Evolutionary conservation across 768 basidiomycete species (phyloP), one percentile per base, ranked within the genome.

Genomic region (Mrakia blollopis): DNA sequence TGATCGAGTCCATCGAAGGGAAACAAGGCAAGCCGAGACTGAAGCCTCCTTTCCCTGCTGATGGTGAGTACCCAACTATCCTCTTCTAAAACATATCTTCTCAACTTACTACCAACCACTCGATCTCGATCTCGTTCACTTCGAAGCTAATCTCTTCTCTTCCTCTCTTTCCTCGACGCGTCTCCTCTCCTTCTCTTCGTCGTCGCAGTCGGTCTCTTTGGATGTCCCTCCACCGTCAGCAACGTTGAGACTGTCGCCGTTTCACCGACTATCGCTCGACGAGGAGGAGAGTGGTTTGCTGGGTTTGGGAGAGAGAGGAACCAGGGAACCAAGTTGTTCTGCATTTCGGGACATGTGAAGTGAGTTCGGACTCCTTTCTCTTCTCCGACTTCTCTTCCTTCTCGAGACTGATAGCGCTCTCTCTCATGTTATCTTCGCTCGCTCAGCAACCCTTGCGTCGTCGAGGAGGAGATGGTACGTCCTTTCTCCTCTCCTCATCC

Each of bases 231-330:
- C 1, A 98, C 96, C 9, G 96, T 99, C 50, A 95, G 96, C 62
- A 98, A 98, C 81, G 96, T 99, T 62, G 96, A 99, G 86, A 99
- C 96, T 11, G 94, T 99, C 74, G 92, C 95, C 25, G 96, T 98
- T 41, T 94, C 96, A 0, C 96, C 96, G 0, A 98, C 96, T 0
- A 98, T 99, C 79, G 93, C 92, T 82, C 87, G 96, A 65, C 89
- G 96, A 41, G 95, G 96, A 70, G 87, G 88, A 0, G 81, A 88
- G 37, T 98, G 96, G 96, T 99, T 98, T 80, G 92, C 93, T 3
- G 84, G 89, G 73, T 98, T 99, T 81, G 96, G 96, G 25, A 86
- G 96, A 61, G 91, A 92, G 83, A 87, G 94, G 79, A 98, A 99
- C 83, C 89, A 92, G 82, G 96, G 95, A 10, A 97, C 94, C n/a